Evolutionary conservation across 2,329 filamentous ascomycete species (phyloP).

Genomic region (Aspergillus ochraceus): DNA sequence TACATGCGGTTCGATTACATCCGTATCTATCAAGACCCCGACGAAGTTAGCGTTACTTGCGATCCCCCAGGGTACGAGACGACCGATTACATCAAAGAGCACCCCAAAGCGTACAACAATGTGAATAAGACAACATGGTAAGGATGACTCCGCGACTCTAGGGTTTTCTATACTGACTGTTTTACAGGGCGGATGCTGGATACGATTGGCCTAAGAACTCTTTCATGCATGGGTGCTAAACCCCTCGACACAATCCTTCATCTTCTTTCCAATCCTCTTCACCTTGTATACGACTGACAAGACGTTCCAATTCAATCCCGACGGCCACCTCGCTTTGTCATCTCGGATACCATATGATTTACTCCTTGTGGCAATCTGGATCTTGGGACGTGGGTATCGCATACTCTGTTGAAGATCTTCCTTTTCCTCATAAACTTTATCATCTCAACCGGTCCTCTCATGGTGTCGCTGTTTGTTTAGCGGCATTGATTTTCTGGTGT

Average conservation of each 20-base stretch:
- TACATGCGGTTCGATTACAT: conserved; percentile 70
- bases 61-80: conserved; percentile 68
- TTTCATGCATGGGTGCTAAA: conserved; percentile 58
- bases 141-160: conserved; percentile 8
- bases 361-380: not conserved
- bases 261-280: not conserved
- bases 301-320: not conserved
- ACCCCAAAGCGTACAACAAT: conserved; percentile 63
- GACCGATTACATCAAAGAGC: conserved; percentile 64
- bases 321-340: not conserved
- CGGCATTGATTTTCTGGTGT: not conserved
- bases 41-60: conserved; percentile 61
- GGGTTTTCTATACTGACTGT: conserved; percentile 1
- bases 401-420: not conserved
- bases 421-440: not conserved
- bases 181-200: conserved; percentile 46
- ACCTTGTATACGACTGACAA: not conserved
- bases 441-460: not conserved
- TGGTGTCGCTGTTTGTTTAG: not conserved
- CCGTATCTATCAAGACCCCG: conserved; percentile 67
- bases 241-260: not conserved
- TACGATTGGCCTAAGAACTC: conserved; percentile 64
- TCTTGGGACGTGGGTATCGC: not conserved
- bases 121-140: conserved; percentile 65
- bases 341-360: not conserved